Evolutionary conservation across 768 basidiomycete species (phyloP).

Genomic region (Gymnopilus dilepis): DNA sequence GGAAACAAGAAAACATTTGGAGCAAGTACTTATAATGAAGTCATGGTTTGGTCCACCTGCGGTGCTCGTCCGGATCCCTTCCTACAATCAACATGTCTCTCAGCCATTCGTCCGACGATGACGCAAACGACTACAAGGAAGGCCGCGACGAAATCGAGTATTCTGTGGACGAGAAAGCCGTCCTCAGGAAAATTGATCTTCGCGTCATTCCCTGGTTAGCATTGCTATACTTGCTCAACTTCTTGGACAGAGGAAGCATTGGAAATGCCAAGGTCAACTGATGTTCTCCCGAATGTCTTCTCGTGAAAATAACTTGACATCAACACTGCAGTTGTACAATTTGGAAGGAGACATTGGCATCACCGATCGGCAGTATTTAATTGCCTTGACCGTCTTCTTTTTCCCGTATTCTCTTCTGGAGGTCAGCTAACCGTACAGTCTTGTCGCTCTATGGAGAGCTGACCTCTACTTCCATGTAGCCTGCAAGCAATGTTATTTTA

Average conservation of each 20-base stretch:
- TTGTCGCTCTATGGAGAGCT: background rate
- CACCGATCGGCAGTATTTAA: constrained; percentile 66
- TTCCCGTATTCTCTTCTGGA: constrained; percentile 76
- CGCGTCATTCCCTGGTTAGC: constrained; percentile 79
- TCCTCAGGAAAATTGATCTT: constrained; percentile 66
- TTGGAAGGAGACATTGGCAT: constrained; percentile 62
- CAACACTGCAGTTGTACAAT: constrained; percentile 53
- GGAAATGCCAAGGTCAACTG: constrained; percentile 71
- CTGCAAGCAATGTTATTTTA: constrained; percentile 65
- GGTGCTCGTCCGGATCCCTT: constrained; percentile 1
- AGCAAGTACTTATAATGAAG: constrained; percentile 25
- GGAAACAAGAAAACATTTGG: constrained; percentile 24
- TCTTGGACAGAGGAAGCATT: constrained; percentile 68
- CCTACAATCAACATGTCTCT: constrained; percentile 8
- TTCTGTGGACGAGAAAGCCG: constrained; percentile 54
- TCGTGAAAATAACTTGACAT: constrained; percentile 1
- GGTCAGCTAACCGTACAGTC: constrained; percentile 40
- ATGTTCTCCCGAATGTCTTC: background rate
- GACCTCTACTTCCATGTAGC: constrained; percentile 38
- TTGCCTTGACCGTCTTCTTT: constrained; percentile 78
- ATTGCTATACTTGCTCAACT: constrained; percentile 76
- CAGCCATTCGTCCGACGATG: constrained; percentile 13
- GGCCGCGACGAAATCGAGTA: background rate
- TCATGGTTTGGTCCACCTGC: constrained; percentile 17
- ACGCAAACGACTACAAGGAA: constrained; percentile 6